Evolutionary conservation across 2,329 filamentous ascomycete genomes (phyloP).

Genomic region (Zopfia rhizophila): DNA sequence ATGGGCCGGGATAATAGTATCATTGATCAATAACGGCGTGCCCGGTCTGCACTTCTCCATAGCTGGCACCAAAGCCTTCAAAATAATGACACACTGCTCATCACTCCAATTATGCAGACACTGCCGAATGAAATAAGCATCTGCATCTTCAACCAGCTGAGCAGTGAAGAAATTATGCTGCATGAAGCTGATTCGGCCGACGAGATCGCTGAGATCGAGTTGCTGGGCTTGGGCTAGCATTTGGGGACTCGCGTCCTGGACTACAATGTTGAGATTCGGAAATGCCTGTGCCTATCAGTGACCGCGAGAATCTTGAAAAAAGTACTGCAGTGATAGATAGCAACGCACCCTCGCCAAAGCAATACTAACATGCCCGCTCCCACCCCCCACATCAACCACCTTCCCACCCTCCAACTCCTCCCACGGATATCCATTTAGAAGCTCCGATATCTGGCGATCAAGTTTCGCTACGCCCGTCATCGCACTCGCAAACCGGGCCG

Average conservation of each 20-base stretch:
- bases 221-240: constrained; percentile 20
- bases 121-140: constrained; percentile 51
- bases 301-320: no score
- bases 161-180: constrained; percentile 51
- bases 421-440: constrained; percentile 33
- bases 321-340: no score
- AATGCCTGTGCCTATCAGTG: constrained; percentile 17
- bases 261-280: constrained; percentile 20
- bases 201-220: constrained; percentile 7
- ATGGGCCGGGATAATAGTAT: constrained; percentile 41
- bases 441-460: constrained; percentile 35
- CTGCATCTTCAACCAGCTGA: constrained; percentile 43
- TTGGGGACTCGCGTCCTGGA: constrained; percentile 22
- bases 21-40: constrained; percentile 47
- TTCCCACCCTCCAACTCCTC: constrained; percentile 19
- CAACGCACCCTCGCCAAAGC: constrained; percentile 27
- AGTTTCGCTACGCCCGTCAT: constrained; percentile 39
- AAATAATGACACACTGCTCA: constrained; percentile 47
- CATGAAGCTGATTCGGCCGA: constrained; percentile 37
- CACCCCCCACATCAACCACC: constrained; percentile 38
- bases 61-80: constrained; percentile 46
- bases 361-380: constrained; percentile 32
- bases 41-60: constrained; percentile 37
- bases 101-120: constrained; percentile 55
- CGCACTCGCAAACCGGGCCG: constrained; percentile 40